These are phyloP conservation scores for Xylariales sp. DNA, from an alignment of 2,329 filamentous ascomycete species.

Conservation along the genomic window DNA sequence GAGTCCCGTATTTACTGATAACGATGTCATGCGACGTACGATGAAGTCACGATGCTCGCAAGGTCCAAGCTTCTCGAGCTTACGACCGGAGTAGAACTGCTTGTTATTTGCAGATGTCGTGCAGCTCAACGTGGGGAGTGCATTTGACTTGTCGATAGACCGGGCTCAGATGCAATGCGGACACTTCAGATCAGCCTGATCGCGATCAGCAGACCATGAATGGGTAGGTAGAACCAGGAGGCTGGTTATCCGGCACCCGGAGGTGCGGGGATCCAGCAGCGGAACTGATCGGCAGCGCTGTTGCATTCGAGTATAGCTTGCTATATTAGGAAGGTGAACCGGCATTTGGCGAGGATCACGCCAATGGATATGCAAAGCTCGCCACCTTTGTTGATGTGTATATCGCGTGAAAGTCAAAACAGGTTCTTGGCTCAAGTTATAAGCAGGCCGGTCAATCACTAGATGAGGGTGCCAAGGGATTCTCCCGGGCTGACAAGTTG, in stretches of 20 bases:
- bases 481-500: not conserved
- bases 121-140: no score
- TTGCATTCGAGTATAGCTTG: not conserved
- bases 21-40: not conserved
- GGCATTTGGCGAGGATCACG: not conserved
- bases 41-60: not conserved
- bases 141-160: no score
- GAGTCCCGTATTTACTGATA: no score
- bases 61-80: no score
- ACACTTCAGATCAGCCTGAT: no score
- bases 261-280: not conserved
- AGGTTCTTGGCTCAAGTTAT: not conserved
- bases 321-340: not conserved
- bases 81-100: no score
- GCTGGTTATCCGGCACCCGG: no score
- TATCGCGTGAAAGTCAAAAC: not conserved
- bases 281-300: not conserved
- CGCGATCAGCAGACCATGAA: no score
- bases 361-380: not conserved
- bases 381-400: not conserved
- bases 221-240: no score
- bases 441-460: not conserved
- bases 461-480: not conserved
- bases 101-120: no score
- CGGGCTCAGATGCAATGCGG: no score